Conservation (phyloP, 2,329 filamentous ascomycete genomes). For the Monosporascus cannonballus region DNA sequence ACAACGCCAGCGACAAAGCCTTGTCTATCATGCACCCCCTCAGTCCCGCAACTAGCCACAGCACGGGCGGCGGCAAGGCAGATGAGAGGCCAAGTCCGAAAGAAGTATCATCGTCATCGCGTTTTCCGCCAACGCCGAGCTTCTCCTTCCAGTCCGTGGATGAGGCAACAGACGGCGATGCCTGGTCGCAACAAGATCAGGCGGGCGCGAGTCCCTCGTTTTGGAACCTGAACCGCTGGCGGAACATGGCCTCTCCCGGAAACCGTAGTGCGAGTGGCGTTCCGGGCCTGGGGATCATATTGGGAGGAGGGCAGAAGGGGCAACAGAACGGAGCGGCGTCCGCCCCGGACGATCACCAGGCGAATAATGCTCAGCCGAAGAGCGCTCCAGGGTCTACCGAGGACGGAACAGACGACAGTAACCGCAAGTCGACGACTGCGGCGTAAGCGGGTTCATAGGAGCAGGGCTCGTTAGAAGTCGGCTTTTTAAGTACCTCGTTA, state of each 20-base stretch:
- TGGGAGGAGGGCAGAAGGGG: too few species aligned
- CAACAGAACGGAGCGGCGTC: too few species aligned
- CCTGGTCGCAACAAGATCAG: slow-evolving; percentile 30
- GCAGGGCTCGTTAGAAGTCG: too few species aligned
- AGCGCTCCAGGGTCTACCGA: too few species aligned
- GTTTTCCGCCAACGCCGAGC: slow-evolving; percentile 46
- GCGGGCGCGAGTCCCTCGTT: slow-evolving; percentile 41
- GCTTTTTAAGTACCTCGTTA: too few species aligned
- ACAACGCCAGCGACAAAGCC: neutral
- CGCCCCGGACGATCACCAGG: too few species aligned
- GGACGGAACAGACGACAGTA: too few species aligned
- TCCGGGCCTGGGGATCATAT: neutral
- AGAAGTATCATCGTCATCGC: slow-evolving; percentile 15
- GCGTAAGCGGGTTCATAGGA: too few species aligned
- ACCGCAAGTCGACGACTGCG: too few species aligned
- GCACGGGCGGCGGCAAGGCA: slow-evolving; percentile 10
- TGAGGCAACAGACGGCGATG: slow-evolving; percentile 34
- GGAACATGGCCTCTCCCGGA: slow-evolving; percentile 15
- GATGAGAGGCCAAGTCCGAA: slow-evolving; percentile 8
- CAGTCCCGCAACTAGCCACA: slow-evolving; percentile 35
- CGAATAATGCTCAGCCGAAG: too few species aligned
- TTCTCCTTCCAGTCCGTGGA: slow-evolving; percentile 42
- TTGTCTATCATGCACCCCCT: slow-evolving; percentile 19
- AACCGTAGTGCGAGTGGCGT: neutral
- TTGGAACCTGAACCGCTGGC: slow-evolving; percentile 54